A percentile compares a stretch with the other conserved stretches of the same genome.
Evolutionary conservation across 1,284 basidiomycete genomes (phyloP).

Genomic region (Malassezia sp.): DNA sequence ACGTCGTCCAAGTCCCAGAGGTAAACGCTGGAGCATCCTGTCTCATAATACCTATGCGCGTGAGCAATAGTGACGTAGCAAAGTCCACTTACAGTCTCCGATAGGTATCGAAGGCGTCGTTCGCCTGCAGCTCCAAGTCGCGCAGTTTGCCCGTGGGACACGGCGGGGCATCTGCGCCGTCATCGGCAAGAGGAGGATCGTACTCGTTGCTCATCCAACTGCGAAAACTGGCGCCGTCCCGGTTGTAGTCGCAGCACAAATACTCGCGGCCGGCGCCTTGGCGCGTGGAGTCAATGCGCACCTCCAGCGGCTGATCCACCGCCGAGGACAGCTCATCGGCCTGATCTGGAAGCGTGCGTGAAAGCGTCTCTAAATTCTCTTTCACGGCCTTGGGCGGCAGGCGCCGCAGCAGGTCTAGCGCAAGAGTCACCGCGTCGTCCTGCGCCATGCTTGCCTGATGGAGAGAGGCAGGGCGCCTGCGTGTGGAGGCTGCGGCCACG

Average conservation of each 20-base stretch:
- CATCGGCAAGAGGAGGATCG: conserved; percentile 55
- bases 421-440: conserved; percentile 33
- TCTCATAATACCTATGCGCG: conserved; percentile 78
- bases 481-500: not conserved
- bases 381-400: conserved; percentile 84
- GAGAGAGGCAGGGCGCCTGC: not conserved
- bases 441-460: conserved; percentile 8
- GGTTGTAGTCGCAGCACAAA: conserved; percentile 92
- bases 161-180: conserved; percentile 52
- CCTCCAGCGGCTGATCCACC: conserved; percentile 83
- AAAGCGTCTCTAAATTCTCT: conserved; percentile 71
- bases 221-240: conserved; percentile 86
- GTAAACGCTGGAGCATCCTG: conserved; percentile 92
- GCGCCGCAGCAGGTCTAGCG: conserved; percentile 83
- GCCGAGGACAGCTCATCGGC: conserved; percentile 88
- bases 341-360: conserved; percentile 64
- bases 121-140: conserved; percentile 81
- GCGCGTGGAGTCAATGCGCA: conserved; percentile 64
- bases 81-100: conserved; percentile 63
- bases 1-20: conserved; percentile 82
- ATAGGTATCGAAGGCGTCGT: conserved; percentile 94
- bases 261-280: conserved; percentile 62
- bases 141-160: conserved; percentile 69
- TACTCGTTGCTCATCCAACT: conserved; percentile 97
- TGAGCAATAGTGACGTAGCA: not conserved